Evolutionary conservation across 805 yeast genomes (phyloP).

Genomic region (Saccharomycopsis babjevae): DNA sequence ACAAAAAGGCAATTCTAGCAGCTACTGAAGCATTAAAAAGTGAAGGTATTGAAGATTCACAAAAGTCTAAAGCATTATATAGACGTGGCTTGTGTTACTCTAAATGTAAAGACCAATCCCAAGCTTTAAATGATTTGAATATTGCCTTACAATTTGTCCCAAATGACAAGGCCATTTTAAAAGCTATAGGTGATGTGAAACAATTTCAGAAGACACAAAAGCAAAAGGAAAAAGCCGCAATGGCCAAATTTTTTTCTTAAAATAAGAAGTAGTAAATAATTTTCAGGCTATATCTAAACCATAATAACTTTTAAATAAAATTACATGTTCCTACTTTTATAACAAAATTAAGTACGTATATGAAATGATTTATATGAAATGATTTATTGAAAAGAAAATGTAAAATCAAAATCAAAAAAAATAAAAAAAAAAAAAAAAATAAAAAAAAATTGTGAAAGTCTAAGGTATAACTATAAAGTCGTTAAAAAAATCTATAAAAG

Average conservation of each 20-base stretch:
- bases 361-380: neutral
- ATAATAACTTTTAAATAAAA: too few relatives aligned
- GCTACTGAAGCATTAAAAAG: slow-evolving; percentile 59
- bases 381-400: neutral
- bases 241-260: slow-evolving; percentile 53
- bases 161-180: slow-evolving; percentile 58
- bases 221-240: slow-evolving; percentile 64
- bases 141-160: slow-evolving; percentile 58
- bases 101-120: slow-evolving; percentile 54
- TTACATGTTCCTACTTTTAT: too few relatives aligned
- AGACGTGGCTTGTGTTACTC: slow-evolving; percentile 74
- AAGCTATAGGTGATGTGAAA: slow-evolving; percentile 54
- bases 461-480: neutral
- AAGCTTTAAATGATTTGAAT: slow-evolving; percentile 55
- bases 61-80: slow-evolving; percentile 76
- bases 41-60: slow-evolving; percentile 47
- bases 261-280: neutral
- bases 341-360: too few relatives aligned
- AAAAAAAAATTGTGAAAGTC: neutral
- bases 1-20: slow-evolving; percentile 44
- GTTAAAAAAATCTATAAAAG: neutral
- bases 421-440: neutral
- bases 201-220: slow-evolving; percentile 39
- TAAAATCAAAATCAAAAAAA: neutral
- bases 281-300: too few relatives aligned